phyloP scores from a whole-genome alignment of 768 basidiomycete genomes.

The Mrakia frigida region DNA sequence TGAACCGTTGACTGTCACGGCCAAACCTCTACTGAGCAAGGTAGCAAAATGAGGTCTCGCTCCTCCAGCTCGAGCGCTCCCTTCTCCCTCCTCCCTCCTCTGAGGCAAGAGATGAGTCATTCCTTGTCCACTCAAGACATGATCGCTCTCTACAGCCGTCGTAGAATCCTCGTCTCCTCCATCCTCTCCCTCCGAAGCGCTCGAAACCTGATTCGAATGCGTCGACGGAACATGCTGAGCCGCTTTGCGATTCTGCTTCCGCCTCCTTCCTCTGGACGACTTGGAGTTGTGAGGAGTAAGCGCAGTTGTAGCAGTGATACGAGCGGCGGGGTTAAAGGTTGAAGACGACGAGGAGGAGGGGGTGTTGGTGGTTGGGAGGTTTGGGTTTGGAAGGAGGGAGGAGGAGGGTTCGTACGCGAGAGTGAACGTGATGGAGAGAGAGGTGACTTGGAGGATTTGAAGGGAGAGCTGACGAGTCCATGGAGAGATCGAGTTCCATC shows the following conservation, averaged over 20 bases:
- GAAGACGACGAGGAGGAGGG: not conserved
- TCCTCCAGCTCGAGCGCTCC: not conserved
- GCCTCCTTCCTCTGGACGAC: not conserved
- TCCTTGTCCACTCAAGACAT: not conserved
- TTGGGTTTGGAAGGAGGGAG: not conserved
- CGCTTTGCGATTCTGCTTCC: not conserved
- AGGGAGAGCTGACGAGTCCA: constrained; percentile 29
- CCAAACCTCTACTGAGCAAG: constrained; percentile 61
- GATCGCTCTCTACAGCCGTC: not conserved
- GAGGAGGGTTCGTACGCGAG: constrained; percentile 25
- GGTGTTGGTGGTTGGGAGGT: not conserved
- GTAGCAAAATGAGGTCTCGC: constrained; percentile 26
- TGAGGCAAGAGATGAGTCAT: not conserved
- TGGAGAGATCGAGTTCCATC: constrained; percentile 1
- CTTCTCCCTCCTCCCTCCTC: constrained; percentile 5
- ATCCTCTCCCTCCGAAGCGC: constrained; percentile 21
- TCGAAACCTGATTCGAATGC: not conserved
- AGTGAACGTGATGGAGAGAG: constrained; percentile 31
- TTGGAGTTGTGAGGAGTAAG: not conserved
- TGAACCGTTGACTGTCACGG: constrained; percentile 71
- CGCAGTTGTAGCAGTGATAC: not conserved
- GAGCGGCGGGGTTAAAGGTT: not conserved
- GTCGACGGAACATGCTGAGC: constrained; percentile 2
- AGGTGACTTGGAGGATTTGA: constrained; percentile 32
- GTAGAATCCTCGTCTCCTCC: constrained; percentile 7